Evolutionary conservation across 2,329 filamentous ascomycete species (phyloP).

Genomic region (Aspergillus puulaauensis): DNA sequence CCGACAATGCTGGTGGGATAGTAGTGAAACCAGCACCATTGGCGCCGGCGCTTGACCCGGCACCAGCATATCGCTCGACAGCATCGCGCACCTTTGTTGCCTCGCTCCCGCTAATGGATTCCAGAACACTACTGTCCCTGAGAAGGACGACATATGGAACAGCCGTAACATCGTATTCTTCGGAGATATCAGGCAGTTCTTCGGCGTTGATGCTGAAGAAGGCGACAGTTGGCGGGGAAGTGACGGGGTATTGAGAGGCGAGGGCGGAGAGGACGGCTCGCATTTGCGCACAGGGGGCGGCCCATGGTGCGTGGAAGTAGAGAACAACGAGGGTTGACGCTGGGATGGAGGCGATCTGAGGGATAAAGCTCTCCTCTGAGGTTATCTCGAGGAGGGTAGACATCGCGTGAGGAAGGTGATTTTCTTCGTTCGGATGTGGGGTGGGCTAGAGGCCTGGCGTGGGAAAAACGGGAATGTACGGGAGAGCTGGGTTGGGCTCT

Average conservation of each 20-base stretch:
- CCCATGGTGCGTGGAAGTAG: slow-evolving; percentile 97
- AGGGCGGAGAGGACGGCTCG: slow-evolving; percentile 79
- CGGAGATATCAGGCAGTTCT: slow-evolving; percentile 86
- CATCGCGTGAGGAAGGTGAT: slow-evolving; percentile 50
- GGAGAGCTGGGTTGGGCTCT: neutral
- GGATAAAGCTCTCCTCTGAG: slow-evolving; percentile 70
- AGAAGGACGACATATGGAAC: slow-evolving; percentile 89
- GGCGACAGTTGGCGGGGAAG: slow-evolving; percentile 64
- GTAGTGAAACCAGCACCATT: slow-evolving; percentile 33
- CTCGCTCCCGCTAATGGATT: slow-evolving; percentile 87
- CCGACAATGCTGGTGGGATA: slow-evolving; percentile 41
- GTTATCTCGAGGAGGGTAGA: slow-evolving; percentile 76
- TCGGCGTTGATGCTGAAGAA: slow-evolving; percentile 95
- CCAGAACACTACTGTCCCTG: slow-evolving; percentile 71
- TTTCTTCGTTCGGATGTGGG: slow-evolving; percentile 1
- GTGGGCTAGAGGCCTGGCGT: neutral
- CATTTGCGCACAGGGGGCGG: slow-evolving; percentile 94
- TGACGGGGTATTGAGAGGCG: slow-evolving; percentile 77
- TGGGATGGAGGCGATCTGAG: slow-evolving; percentile 65
- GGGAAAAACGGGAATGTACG: slow-evolving; percentile 1
- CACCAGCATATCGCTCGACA: slow-evolving; percentile 76
- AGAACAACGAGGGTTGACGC: slow-evolving; percentile 73
- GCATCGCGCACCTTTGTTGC: slow-evolving; percentile 79
- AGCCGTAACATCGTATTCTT: slow-evolving; percentile 89
- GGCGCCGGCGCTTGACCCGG: slow-evolving; percentile 25